Base-by-base conservation (phyloP, 1,284 basidiomycete genomes). In the Ustilago lituana region DNA sequence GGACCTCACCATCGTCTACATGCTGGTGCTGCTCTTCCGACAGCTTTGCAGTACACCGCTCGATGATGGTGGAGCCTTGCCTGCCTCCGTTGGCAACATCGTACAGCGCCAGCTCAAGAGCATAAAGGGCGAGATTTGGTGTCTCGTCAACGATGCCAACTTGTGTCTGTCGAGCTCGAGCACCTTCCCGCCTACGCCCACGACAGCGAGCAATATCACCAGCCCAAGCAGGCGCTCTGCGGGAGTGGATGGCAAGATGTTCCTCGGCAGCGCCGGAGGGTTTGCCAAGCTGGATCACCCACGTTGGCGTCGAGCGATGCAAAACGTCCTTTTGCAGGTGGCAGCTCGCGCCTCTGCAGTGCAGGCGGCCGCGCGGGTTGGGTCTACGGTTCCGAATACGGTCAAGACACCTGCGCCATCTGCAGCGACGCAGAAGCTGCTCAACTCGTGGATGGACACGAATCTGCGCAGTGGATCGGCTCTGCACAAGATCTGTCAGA, bases 21-120 rank as follows among this genome's bases (percentile, higher is more conserved):
- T 92, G 87, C 87, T 92, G 73, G 84, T 92, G 31, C 85, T 93
- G 78, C 87, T 93, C 27, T 92, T 89, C 82, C 88, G 91, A 44
- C 91, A 92, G 78, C 68, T 78, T n/a, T 74, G 69, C 26, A 69
- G 72, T 31, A 76, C 69, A 8, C 66, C 87, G 90, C 80, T 91
- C 62, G 79, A 86, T 59, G 84, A 84, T 68, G 83, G 91, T 43
- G 46, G 35, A 12, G 27, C 61, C 4, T 23, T 76, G 20, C 52
- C 57, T 19, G 32, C 59, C 5, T 52, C 50, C 2, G 59, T 66
- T 6, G 46, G 56, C 14, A 38, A 31, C 22, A 43, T 78, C 20
- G 74, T 73, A 12, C 55, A 61, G 43, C 44, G 33, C 15, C 72
- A 76, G 58, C 47, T 70, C 35, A 68, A 67, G 36, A 38, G 36